phyloP scores from a whole-genome alignment of 306 rosid genomes.

The Albizia julibrissin region DNA sequence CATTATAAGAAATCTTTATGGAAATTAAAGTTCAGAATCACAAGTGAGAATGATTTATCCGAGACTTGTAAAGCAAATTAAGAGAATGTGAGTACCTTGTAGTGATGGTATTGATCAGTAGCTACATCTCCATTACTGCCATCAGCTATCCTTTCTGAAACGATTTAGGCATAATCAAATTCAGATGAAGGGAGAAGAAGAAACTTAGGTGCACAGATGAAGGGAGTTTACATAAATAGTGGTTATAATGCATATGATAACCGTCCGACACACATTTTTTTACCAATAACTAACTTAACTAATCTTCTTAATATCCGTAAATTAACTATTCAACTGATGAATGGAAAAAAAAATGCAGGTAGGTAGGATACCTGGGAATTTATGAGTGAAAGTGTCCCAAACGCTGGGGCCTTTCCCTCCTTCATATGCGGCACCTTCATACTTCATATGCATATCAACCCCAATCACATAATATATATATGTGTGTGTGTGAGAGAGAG shows the following conservation, averaged over 20 bases:
- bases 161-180: not conserved
- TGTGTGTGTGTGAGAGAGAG: no score
- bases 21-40: not conserved
- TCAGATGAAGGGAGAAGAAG: not conserved
- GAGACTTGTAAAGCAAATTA: not conserved
- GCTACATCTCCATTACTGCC: constrained; percentile 24
- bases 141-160: not conserved
- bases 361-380: not conserved
- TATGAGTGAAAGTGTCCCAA: constrained; percentile 8
- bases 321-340: no score
- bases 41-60: not conserved
- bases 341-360: not conserved
- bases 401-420: constrained; percentile 7
- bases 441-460: not conserved
- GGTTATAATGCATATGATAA: no score
- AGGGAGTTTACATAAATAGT: no score
- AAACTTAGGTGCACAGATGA: not conserved
- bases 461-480: not conserved
- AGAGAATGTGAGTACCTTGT: constrained; percentile 40
- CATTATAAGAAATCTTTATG: not conserved
- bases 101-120: constrained; percentile 49
- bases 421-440: constrained; percentile 8
- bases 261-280: no score
- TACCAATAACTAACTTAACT: no score
- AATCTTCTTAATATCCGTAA: no score